Conservation (phyloP, 495 filamentous ascomycete genomes). For the Diplogelasinospora grovesii region DNA sequence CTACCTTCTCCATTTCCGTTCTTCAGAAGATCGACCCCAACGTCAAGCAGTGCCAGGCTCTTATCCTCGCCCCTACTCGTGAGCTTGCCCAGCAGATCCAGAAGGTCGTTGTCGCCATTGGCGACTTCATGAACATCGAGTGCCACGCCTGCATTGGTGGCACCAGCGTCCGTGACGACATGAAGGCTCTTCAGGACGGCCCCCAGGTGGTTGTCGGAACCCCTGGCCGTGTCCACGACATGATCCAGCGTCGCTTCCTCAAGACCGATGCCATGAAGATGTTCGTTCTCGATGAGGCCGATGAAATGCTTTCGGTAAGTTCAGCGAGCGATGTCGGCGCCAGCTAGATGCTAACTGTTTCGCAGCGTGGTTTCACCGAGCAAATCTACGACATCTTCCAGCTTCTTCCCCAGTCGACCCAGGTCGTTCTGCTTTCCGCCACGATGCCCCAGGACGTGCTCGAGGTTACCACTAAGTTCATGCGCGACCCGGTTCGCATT, state of each 20-base stretch:
- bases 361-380: conserved; percentile 89
- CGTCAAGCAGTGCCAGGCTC: conserved; percentile 82
- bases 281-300: conserved; percentile 96
- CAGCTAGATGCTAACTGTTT: conserved; percentile 9
- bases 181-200: conserved; percentile 91
- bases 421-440: conserved; percentile 96
- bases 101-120: conserved; percentile 92
- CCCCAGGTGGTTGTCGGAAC: conserved; percentile 96
- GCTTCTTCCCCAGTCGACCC: conserved; percentile 89
- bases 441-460: conserved; percentile 97
- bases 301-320: conserved; percentile 82
- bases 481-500: conserved; percentile 97
- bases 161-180: conserved; percentile 95
- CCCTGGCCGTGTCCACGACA: conserved; percentile 92
- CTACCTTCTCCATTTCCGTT: conserved; percentile 96
- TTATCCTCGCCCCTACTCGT: conserved; percentile 95
- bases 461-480: conserved; percentile 99
- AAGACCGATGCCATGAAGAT: conserved; percentile 97
- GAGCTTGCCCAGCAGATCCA: conserved; percentile 98
- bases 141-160: conserved; percentile 98
- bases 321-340: not conserved
- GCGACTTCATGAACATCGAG: conserved; percentile 99
- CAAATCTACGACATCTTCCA: conserved; percentile 99
- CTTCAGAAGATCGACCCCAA: conserved; percentile 87
- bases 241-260: conserved; percentile 95